Percentiles rank a stretch among this genome's conserved stretches.
Evolutionary conservation across 2,329 filamentous ascomycete genomes (phyloP).

Genomic region (Fusarium fracticaudum): DNA sequence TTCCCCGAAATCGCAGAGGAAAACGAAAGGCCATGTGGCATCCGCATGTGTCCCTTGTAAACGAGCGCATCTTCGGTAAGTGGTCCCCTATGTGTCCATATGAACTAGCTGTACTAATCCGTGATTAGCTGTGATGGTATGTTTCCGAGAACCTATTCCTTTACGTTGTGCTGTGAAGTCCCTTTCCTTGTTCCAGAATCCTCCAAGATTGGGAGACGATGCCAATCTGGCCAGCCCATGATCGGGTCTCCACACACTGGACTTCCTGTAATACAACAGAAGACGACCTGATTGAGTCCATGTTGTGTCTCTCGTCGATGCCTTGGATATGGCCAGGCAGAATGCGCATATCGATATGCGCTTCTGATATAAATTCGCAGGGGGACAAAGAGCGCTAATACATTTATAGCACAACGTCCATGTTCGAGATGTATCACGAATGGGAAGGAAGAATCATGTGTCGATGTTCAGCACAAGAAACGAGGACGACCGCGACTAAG

Average conservation of each 20-base stretch:
- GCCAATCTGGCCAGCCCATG: not conserved
- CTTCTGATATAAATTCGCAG: not conserved
- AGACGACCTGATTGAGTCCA: not conserved
- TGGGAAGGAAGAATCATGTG: slow-evolving; percentile 81
- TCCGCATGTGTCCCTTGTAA: slow-evolving; percentile 89
- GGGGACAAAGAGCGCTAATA: slow-evolving; percentile 44
- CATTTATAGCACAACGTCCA: slow-evolving; percentile 72
- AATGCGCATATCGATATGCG: not conserved
- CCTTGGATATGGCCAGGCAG: not conserved
- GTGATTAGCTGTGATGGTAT: slow-evolving; percentile 69
- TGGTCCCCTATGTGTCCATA: not conserved
- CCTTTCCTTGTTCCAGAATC: not conserved
- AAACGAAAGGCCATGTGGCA: slow-evolving; percentile 83
- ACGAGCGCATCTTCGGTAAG: slow-evolving; percentile 78
- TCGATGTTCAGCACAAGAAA: slow-evolving; percentile 89
- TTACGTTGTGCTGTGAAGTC: not conserved
- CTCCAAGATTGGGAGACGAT: not conserved
- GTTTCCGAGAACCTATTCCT: slow-evolving; percentile 48
- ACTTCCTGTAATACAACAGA: not conserved
- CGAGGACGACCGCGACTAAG: slow-evolving; percentile 79
- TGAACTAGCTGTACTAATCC: slow-evolving; percentile 19
- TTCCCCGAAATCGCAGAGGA: slow-evolving; percentile 70
- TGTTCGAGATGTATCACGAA: slow-evolving; percentile 81
- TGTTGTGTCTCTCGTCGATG: not conserved
- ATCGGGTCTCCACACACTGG: not conserved